A percentile compares a stretch with the other conserved stretches of the same genome.
These are phyloP conservation scores for Metarhizium guizhouense DNA, from an alignment of 2,329 filamentous ascomycete species.

Conservation along the genomic window DNA sequence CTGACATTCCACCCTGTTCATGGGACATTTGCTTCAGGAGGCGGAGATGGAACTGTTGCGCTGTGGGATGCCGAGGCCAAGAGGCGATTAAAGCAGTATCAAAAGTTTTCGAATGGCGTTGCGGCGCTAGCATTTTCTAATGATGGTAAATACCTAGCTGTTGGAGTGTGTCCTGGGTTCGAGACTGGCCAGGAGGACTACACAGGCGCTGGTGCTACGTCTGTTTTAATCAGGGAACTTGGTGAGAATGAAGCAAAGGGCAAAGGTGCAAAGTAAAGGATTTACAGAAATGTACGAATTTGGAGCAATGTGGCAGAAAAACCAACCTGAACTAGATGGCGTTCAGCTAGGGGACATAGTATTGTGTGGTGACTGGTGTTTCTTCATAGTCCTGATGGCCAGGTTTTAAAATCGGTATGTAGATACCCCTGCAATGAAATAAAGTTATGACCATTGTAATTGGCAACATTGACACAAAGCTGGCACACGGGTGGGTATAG, in stretches of 20 bases:
- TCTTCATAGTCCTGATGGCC: background rate
- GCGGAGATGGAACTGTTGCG: slow-evolving; percentile 84
- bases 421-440: slow-evolving; percentile 22
- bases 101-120: slow-evolving; percentile 71
- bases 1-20: slow-evolving; percentile 76
- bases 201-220: slow-evolving; percentile 60
- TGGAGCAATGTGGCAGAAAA: background rate
- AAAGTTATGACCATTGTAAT: slow-evolving; percentile 1
- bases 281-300: background rate
- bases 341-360: slow-evolving; percentile 20
- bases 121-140: slow-evolving; percentile 68
- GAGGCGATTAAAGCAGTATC: slow-evolving; percentile 81
- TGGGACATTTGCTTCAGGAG: slow-evolving; percentile 82
- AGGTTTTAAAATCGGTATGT: slow-evolving; percentile 15
- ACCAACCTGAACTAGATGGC: slow-evolving; percentile 10
- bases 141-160: slow-evolving; percentile 69
- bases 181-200: slow-evolving; percentile 81
- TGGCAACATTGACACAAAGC: background rate
- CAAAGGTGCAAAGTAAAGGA: slow-evolving; percentile 59
- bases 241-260: slow-evolving; percentile 82
- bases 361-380: background rate
- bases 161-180: slow-evolving; percentile 78
- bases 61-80: slow-evolving; percentile 90
- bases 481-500: background rate
- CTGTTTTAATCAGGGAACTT: slow-evolving; percentile 74